Evolutionary conservation across 441 rosid species (phyloP).

Genomic region (Arabidopsis hybrid): DNA sequence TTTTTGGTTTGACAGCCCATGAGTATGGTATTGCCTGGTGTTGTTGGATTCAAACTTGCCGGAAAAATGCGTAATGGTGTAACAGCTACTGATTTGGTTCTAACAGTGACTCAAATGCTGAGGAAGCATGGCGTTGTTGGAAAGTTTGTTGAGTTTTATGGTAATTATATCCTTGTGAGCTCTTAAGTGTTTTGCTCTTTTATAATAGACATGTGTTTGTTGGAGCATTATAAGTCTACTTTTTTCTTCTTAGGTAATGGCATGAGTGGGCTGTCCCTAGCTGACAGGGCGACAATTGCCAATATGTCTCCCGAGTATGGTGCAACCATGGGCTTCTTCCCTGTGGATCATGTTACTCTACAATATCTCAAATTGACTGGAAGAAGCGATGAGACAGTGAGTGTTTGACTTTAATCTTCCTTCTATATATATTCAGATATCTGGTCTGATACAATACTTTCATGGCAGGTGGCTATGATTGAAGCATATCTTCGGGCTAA

Average conservation of each 20-base stretch:
- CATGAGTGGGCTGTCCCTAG: constrained; percentile 89
- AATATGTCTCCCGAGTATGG: constrained; percentile 99
- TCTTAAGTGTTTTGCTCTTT: neutral
- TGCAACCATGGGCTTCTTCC: constrained; percentile 99
- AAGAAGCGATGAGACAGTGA: constrained; percentile 96
- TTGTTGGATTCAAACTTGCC: constrained; percentile 94
- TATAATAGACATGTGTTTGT: neutral
- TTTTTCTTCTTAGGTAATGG: constrained; percentile 72
- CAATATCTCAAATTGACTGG: constrained; percentile 98
- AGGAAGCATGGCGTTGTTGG: constrained; percentile 99
- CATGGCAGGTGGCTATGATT: constrained; percentile 81
- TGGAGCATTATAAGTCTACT: constrained; percentile 11
- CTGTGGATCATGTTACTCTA: constrained; percentile 96
- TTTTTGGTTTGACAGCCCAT: constrained; percentile 73
- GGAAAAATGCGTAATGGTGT: constrained; percentile 89
- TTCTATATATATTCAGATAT: constrained; percentile 3
- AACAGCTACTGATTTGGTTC: constrained; percentile 98
- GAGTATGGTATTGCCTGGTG: constrained; percentile 99
- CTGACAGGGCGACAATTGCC: constrained; percentile 99
- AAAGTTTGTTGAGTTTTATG: constrained; percentile 97
- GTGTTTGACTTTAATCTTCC: constrained; percentile 38
- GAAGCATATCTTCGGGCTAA: constrained; percentile 98
- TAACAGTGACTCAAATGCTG: constrained; percentile 96
- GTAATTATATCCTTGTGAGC: constrained; percentile 51
- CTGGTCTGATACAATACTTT: constrained; percentile 37